Conservation (phyloP, 306 rosid genomes). For the Quercus glauca region DNA sequence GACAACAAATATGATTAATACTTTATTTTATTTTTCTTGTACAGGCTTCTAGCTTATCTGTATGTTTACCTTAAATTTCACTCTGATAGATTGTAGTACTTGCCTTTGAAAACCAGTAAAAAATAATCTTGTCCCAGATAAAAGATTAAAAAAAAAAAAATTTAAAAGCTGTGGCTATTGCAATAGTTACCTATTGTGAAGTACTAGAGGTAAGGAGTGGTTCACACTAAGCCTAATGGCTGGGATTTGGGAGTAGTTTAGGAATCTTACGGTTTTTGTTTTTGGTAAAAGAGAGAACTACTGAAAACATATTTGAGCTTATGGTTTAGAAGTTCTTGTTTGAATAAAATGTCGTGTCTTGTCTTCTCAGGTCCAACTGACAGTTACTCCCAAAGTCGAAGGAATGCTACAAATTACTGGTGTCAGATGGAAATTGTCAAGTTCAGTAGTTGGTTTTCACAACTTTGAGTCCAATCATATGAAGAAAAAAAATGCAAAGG, state of each 20-base stretch:
- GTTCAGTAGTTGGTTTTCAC: constrained; percentile 69
- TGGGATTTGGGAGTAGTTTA: not conserved
- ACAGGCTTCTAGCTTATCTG: not conserved
- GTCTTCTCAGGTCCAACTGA: constrained; percentile 74
- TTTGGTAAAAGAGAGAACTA: not conserved
- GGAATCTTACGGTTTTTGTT: not conserved
- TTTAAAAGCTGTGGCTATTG: not conserved
- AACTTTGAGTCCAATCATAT: constrained; percentile 57
- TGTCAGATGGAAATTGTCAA: constrained; percentile 84
- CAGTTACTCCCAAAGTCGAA: constrained; percentile 73
- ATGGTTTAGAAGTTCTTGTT: not conserved
- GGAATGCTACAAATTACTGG: constrained; percentile 83
- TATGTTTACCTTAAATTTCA: not conserved
- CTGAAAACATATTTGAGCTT: not conserved
- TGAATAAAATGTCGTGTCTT: constrained; percentile 1
- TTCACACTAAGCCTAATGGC: no score
- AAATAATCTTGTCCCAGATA: not conserved
- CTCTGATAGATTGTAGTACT: not conserved
- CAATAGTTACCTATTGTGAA: no score
- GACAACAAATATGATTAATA: no score
- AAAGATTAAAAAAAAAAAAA: not conserved
- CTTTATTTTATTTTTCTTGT: not conserved
- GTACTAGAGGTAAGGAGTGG: no score
- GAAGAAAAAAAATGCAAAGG: constrained; percentile 55
- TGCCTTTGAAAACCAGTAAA: not conserved